Evolutionary conservation across 2,329 filamentous ascomycete species (phyloP), one percentile per base, ranked within the genome.

Genomic region (Microcyclospora tardicrescens): DNA sequence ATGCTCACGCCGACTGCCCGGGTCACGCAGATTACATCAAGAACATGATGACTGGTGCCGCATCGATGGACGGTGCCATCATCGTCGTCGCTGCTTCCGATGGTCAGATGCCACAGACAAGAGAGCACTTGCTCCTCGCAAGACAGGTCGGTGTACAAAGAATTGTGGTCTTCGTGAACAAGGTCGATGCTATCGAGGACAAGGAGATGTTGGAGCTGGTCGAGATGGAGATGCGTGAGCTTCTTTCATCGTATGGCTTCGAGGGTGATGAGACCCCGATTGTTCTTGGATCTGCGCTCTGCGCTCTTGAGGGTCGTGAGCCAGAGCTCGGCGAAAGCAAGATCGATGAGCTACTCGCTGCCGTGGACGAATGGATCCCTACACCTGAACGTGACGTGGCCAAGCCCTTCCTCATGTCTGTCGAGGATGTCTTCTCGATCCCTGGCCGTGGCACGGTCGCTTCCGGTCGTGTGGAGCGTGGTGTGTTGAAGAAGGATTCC

Each of bases 21-120:
- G 91, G 91, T 68, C 91, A 98, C 81, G 91, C 91, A 68, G 91
- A 98, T 85, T 98, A 98, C 75, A 96, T 98, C 73, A 98, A 98
- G 79, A 98, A 98, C 81, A 98, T 98, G 91, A 98, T 98, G 66
- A 98, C 91, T 52, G 91, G 91, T 79, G 87, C 91, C 47, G 89
- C 93, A 58, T 93, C 86, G 73, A 98, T 98, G 91, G 91, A 98
- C 58, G 91, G 91, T 58, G 89, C 91, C 58, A 89, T 98, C 62
- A 95, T 98, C 58, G 91, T 98, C 52, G 93, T 98, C 56, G 93
- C 93, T 54, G 91, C 91, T 53, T 94, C 86, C 29, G 91, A 98
- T 62, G 91, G 91, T 62, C 93, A 98, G 72, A 98, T 98, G 91
- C 91, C 91, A 58, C 93, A 98, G 77, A 98, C 91, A 51, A 78